Evolutionary conservation across 1,139 yeast genomes (phyloP).

Genomic region (Yamadazyma sp.): DNA sequence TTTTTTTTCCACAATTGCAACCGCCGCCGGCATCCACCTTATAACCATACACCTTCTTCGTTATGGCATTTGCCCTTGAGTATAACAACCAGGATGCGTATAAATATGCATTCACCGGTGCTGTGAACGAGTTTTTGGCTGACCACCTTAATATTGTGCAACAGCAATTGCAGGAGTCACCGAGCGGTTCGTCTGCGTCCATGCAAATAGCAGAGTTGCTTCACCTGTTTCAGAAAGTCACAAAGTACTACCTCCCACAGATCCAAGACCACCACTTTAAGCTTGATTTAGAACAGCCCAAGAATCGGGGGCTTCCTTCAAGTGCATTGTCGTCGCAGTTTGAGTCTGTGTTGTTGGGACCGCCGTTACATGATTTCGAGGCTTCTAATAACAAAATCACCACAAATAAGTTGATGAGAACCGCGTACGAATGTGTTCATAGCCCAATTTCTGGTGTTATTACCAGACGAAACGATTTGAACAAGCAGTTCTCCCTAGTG

Average conservation of each 20-base stretch:
- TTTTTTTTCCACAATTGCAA: too few species aligned
- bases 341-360: constrained; percentile 19
- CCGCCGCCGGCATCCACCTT: too few species aligned
- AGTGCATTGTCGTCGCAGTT: constrained; percentile 12
- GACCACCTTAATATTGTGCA: constrained; percentile 11
- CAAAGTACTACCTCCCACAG: constrained; percentile 12
- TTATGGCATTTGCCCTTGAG: constrained; percentile 13
- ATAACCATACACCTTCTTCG: too few species aligned
- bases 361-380: constrained; percentile 13
- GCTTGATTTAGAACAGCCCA: constrained; percentile 11
- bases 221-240: constrained; percentile 15
- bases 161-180: constrained; percentile 10
- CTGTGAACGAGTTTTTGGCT: constrained; percentile 6
- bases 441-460: not conserved
- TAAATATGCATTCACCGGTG: constrained; percentile 16
- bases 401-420: not conserved
- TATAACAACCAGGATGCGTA: constrained; percentile 13
- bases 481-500: constrained; percentile 17
- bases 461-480: not conserved
- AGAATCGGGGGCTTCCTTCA: constrained; percentile 14
- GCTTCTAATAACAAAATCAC: constrained; percentile 15
- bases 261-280: constrained; percentile 11
- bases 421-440: not conserved
- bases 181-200: constrained; percentile 7
- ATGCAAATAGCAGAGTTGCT: constrained; percentile 10